Conservation (phyloP, 2,329 filamentous ascomycete species). For the Ascocoryne sarcoides region DNA sequence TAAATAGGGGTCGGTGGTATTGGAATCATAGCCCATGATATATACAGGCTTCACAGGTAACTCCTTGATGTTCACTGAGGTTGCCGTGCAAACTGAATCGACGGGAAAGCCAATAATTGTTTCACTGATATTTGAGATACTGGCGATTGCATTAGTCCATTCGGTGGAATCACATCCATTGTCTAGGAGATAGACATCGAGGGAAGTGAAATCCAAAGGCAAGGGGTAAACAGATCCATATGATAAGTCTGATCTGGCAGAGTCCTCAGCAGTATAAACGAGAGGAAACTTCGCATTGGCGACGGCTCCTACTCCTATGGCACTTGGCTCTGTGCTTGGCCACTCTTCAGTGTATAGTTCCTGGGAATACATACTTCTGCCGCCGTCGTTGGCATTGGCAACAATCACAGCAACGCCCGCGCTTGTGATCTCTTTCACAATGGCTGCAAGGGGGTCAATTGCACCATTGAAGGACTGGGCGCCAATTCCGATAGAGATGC, state of each 20-base stretch:
- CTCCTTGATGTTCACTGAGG: conserved; percentile 1
- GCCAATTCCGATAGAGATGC: conserved; percentile 18
- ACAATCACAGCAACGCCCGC: conserved; percentile 9
- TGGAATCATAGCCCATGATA: conserved; percentile 11
- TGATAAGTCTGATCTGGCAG: conserved; percentile 4
- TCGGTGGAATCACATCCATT: conserved; percentile 7
- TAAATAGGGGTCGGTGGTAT: conserved; percentile 9
- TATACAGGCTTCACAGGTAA: conserved; percentile 2
- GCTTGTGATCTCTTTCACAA: not conserved
- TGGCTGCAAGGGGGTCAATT: conserved; percentile 8
- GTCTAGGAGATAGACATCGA: conserved; percentile 8
- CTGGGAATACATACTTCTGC: conserved; percentile 1
- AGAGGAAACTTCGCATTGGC: conserved; percentile 14
- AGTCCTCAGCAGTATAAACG: conserved; percentile 13
- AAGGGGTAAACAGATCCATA: conserved; percentile 17
- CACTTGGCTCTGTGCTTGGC: conserved; percentile 10
- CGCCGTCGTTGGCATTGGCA: conserved; percentile 12
- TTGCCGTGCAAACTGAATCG: not conserved
- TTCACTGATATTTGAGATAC: conserved; percentile 6
- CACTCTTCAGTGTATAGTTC: conserved; percentile 10
- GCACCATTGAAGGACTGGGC: conserved; percentile 1
- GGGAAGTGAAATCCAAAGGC: conserved; percentile 3
- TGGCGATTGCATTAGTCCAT: conserved; percentile 9
- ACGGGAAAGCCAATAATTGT: conserved; percentile 15
- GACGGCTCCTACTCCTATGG: conserved; percentile 15